A percentile compares a stretch with the other conserved stretches of the same genome.
Evolutionary conservation across 2,329 filamentous ascomycete species (phyloP).

Genomic region (Blastomyces gilchristii): DNA sequence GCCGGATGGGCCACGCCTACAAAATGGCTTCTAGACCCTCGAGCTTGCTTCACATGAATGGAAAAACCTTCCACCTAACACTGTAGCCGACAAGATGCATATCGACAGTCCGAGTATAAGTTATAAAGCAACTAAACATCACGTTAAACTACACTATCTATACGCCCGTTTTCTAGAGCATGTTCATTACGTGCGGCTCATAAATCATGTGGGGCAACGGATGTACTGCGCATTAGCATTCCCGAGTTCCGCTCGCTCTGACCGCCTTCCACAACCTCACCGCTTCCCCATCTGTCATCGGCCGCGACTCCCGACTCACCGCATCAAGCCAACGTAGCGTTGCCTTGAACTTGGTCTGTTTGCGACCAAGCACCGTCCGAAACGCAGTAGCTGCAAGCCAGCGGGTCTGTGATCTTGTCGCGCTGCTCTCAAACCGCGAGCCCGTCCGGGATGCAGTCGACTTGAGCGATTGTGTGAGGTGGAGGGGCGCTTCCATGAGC

Average conservation of each 20-base stretch:
- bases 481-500: conserved; percentile 53
- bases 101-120: no score
- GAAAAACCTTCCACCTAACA: no score
- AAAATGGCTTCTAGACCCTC: no score
- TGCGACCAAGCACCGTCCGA: conserved; percentile 52
- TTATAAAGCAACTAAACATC: background rate
- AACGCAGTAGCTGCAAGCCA: conserved; percentile 65
- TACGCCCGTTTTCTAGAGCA: no score
- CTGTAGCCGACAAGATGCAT: no score
- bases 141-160: no score
- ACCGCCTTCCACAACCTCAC: conserved; percentile 27
- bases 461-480: conserved; percentile 49
- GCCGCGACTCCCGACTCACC: conserved; percentile 35
- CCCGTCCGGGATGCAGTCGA: conserved; percentile 23
- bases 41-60: no score
- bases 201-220: background rate
- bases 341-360: conserved; percentile 57
- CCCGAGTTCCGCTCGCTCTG: conserved; percentile 5
- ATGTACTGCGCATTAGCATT: background rate
- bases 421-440: conserved; percentile 43
- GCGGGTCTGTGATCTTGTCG: conserved; percentile 50
- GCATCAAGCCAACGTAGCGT: conserved; percentile 59
- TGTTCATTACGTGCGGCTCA: no score
- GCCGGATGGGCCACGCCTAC: no score
- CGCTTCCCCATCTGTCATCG: conserved; percentile 26